Conservation (phyloP, 108 stramenopile species). For the Skeletonema marinoi region DNA sequence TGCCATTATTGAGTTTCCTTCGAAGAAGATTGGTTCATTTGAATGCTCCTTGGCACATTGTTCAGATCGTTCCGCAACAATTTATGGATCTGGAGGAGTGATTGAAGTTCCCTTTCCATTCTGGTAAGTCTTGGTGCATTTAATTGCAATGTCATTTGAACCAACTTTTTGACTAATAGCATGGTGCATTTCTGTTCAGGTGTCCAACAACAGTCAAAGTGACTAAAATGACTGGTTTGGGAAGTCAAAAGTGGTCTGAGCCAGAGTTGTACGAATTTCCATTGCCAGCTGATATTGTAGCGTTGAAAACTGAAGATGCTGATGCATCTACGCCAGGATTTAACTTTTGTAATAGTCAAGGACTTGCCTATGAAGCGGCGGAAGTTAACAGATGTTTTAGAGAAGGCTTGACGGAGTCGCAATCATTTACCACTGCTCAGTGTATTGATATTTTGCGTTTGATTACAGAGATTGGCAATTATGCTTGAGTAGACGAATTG, state of each 20-base stretch:
- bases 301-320: constrained; percentile 14
- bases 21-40: constrained; percentile 46
- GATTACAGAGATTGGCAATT: constrained; percentile 46
- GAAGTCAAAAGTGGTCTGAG: constrained; percentile 45
- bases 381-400: constrained; percentile 54
- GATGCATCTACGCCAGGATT: constrained; percentile 32
- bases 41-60: constrained; percentile 51
- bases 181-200: constrained; percentile 1
- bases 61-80: constrained; percentile 41
- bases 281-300: constrained; percentile 32
- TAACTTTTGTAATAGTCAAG: constrained; percentile 53
- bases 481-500: constrained; percentile 1
- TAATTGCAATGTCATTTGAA: not conserved
- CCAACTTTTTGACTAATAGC: not conserved
- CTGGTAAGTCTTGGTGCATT: constrained; percentile 31
- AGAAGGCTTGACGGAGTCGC: constrained; percentile 44
- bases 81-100: constrained; percentile 48
- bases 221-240: constrained; percentile 51
- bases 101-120: constrained; percentile 57
- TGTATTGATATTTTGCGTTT: constrained; percentile 45
- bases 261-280: constrained; percentile 31
- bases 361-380: constrained; percentile 49
- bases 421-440: constrained; percentile 31
- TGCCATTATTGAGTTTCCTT: constrained; percentile 51
- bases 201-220: constrained; percentile 52